Evolutionary conservation across 495 filamentous ascomycete genomes (phyloP), one percentile per base, ranked within the genome.

Genomic region (Umbilicaria muhlenbergii): DNA sequence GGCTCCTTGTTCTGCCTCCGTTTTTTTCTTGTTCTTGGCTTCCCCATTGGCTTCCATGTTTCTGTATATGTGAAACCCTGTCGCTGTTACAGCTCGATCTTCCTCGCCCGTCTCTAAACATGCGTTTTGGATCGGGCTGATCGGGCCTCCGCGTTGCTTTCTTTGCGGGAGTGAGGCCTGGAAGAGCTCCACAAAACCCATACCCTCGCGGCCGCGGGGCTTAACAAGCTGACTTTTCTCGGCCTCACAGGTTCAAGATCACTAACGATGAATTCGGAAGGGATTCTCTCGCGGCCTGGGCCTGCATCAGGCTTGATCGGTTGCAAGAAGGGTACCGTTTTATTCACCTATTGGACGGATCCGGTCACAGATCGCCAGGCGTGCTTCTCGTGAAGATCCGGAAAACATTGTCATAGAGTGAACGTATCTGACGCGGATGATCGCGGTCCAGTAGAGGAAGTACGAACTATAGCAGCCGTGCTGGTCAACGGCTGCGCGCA

Each of bases 211-310:
- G 24, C 24, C 19, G 5, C 19, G 19, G 19, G 19, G 19, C 4
- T 8, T 10, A 1, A 28, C 24, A 28, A 28, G 24, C 24, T 28
- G 24, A 28, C 24, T 7, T 28, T 8, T 39, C n/a, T 21, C 38
- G 18, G 18, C 11, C 38, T 36, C 44, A 37, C 49, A 84, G 89
- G 43, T 84, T 95, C 60, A 82, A 92, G 57, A 69, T 95, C 50
- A 77, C 83, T 56, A 82, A 94, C 53, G 78, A 89, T 46, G 79
- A 86, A 50, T 67, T 89, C 42, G 76, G 76, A 2, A 69, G 71
- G 45, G 86, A 94, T 50, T 67, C 78, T 38, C 55, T 92, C 33
- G 84, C 83, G 15, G 85, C 79, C 11, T 96, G 89, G 89, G 76
- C 84, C 7, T 93, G 86, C 55, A 76, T 93, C 43, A 69, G 86